phyloP scores from a whole-genome alignment of 176 grass and related monocot species.

The Cenchrus americanus region DNA sequence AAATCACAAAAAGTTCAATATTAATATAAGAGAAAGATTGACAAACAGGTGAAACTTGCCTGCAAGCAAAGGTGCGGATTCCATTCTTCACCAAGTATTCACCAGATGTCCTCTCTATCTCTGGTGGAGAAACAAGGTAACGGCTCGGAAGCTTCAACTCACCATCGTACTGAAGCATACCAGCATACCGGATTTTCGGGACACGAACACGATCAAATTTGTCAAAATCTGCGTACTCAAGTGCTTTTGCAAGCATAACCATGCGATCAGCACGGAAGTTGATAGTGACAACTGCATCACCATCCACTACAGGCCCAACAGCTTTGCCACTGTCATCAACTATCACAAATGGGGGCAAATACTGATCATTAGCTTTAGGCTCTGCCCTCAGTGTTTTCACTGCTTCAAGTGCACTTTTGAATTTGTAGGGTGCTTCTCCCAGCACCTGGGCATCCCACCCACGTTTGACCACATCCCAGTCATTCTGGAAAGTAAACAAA shows the following conservation, averaged over 20 bases:
- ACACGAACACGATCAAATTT: conserved; percentile 90
- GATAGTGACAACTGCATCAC: conserved; percentile 94
- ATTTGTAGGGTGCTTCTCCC: conserved; percentile 94
- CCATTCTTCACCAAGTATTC: conserved; percentile 99
- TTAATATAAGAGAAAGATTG: not conserved
- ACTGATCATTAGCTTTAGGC: conserved; percentile 80
- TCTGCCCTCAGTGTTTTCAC: conserved; percentile 84
- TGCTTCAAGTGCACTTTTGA: conserved; percentile 80
- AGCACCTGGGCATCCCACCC: conserved; percentile 99
- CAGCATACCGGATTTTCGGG: conserved; percentile 90
- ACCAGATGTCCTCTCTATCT: conserved; percentile 96
- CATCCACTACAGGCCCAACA: conserved; percentile 89
- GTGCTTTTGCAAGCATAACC: conserved; percentile 88
- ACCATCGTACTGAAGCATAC: conserved; percentile 98
- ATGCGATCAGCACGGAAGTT: conserved; percentile 98
- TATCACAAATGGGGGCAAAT: conserved; percentile 91
- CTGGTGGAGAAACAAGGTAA: conserved; percentile 89
- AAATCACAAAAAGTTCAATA: not conserved
- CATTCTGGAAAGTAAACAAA: conserved; percentile 66
- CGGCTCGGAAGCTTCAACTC: conserved; percentile 79
- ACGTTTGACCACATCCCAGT: conserved; percentile 94
- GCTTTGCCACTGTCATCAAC: conserved; percentile 85
- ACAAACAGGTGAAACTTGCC: conserved; percentile 62
- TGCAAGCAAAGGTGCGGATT: conserved; percentile 96
- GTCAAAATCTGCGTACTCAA: conserved; percentile 92